Conservation (phyloP, 2,329 filamentous ascomycete genomes). For the Calonectria hongkongensis region DNA sequence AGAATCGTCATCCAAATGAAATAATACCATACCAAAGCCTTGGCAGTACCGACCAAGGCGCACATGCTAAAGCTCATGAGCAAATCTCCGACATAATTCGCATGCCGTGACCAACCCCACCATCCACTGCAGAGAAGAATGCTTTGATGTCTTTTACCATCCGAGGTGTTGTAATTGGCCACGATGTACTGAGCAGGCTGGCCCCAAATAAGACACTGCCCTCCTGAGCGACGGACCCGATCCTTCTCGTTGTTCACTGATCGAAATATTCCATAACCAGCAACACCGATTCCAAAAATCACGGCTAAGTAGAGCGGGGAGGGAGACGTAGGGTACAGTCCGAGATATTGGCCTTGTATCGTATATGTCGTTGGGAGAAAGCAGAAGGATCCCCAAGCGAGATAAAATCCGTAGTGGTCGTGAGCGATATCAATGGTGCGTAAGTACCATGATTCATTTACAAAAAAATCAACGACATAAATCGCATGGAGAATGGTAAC, state of each 20-base stretch:
- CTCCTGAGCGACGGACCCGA: conserved; percentile 61
- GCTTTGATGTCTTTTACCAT: conserved; percentile 62
- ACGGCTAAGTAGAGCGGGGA: conserved; percentile 50
- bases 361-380: conserved; percentile 69
- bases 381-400: conserved; percentile 66
- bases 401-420: conserved; percentile 67
- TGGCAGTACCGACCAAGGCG: conserved; percentile 61
- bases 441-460: conserved; percentile 70
- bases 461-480: conserved; percentile 69
- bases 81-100: conserved; percentile 55
- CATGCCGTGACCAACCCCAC: conserved; percentile 57
- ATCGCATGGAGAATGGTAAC: conserved; percentile 65
- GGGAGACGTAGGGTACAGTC: conserved; percentile 60
- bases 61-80: conserved; percentile 62
- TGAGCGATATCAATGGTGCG: conserved; percentile 66
- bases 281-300: conserved; percentile 49
- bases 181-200: conserved; percentile 61
- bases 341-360: conserved; percentile 68
- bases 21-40: conserved; percentile 66
- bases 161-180: conserved; percentile 63
- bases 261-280: conserved; percentile 66
- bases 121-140: conserved; percentile 55
- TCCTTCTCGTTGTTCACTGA: conserved; percentile 68
- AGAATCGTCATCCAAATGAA: conserved; percentile 66
- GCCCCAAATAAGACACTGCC: conserved; percentile 66